Percentiles rank a stretch among this genome's conserved stretches.
Evolutionary conservation across 208 protist species (phyloP).

Genomic region (Wallacemonas sp.): DNA sequence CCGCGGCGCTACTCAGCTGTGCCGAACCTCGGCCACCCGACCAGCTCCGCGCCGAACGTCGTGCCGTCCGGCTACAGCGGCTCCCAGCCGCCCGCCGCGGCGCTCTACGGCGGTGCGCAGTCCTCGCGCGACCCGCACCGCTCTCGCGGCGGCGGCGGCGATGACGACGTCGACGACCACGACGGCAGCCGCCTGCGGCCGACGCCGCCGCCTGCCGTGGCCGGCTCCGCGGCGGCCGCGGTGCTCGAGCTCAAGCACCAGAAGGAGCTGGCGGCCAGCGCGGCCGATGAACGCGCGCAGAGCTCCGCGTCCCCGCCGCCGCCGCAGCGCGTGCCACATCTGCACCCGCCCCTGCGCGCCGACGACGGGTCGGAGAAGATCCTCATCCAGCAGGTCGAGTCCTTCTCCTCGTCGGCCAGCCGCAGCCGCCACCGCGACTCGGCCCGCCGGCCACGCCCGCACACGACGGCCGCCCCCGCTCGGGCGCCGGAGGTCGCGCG

Average conservation of each 20-base stretch:
- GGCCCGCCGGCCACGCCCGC: background rate
- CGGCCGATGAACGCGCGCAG: background rate
- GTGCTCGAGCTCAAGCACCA: conserved; percentile 34
- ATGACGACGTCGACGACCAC: background rate
- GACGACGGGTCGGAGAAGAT: background rate
- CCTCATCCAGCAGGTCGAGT: conserved; percentile 13
- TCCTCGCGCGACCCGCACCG: conserved; percentile 1
- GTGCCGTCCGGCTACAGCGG: conserved; percentile 1
- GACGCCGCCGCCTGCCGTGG: conserved; percentile 24
- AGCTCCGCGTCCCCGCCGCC: too few relatives aligned
- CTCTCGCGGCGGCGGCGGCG: background rate
- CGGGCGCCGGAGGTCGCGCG: too few relatives aligned
- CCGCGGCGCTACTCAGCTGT: background rate
- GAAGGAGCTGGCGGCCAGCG: conserved; percentile 3
- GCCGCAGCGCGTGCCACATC: background rate
- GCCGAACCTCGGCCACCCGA: background rate
- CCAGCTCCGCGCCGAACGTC: conserved; percentile 8
- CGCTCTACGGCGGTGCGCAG: conserved; percentile 5
- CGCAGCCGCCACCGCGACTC: background rate
- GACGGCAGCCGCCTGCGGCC: background rate
- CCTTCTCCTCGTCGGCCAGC: background rate
- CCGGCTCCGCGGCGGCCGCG: conserved; percentile 36
- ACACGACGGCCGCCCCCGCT: background rate
- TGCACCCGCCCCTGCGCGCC: background rate
- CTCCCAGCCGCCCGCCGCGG: background rate